phyloP scores from a whole-genome alignment of 192 early-diverging fungal species.

The Kappamyces sp. region DNA sequence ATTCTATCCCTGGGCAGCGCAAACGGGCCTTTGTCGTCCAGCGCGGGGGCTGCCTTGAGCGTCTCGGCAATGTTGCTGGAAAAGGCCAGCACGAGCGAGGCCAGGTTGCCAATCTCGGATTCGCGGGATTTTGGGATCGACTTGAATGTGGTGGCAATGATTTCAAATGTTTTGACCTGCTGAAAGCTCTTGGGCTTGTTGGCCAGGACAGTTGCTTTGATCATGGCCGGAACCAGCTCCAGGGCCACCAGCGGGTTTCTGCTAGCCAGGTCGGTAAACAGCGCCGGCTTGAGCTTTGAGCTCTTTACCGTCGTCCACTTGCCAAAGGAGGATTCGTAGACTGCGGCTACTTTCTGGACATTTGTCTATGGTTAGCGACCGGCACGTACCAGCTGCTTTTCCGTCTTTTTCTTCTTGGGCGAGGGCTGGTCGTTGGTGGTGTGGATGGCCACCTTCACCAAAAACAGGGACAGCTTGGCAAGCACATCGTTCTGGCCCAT shows the following conservation, averaged over 20 bases:
- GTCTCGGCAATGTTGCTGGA: constrained; percentile 22
- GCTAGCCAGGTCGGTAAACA: constrained; percentile 64
- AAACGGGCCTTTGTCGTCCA: constrained; percentile 16
- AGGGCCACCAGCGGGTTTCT: constrained; percentile 55
- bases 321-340: constrained; percentile 55
- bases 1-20: constrained; percentile 24
- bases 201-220: constrained; percentile 42
- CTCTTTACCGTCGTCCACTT: constrained; percentile 74
- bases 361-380: constrained; percentile 27
- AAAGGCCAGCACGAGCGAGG: constrained; percentile 21
- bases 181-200: constrained; percentile 8
- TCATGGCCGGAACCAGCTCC: constrained; percentile 50
- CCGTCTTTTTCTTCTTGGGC: constrained; percentile 31
- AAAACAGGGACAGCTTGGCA: constrained; percentile 44
- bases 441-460: constrained; percentile 53
- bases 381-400: constrained; percentile 26
- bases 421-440: constrained; percentile 15
- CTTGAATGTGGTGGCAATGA: constrained; percentile 17
- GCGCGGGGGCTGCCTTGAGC: constrained; percentile 3
- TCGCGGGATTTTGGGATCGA: background rate
- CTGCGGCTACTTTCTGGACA: constrained; percentile 32
- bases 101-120: constrained; percentile 17
- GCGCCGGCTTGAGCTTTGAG: constrained; percentile 57
- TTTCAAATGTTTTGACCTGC: constrained; percentile 7
- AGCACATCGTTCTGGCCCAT: background rate